Evolutionary conservation across 768 basidiomycete genomes (phyloP), one percentile per base, ranked within the genome.

Genomic region (Clitopilus hobsonii): DNA sequence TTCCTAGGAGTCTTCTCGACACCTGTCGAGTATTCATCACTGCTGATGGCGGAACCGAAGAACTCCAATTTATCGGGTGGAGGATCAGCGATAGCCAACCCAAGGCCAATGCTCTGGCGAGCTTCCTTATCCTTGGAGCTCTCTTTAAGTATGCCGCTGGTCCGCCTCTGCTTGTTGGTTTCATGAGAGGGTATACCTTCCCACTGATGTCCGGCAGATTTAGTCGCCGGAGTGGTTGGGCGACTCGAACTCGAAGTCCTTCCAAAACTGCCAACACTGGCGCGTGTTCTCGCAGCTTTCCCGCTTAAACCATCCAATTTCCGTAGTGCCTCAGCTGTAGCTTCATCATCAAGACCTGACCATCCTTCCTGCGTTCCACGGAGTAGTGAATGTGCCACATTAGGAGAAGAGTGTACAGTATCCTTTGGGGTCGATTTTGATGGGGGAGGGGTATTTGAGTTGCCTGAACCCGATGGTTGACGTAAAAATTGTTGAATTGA

Each of bases 301-400:
- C 87, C 87, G 10, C 82, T 82, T 10, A 97, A 67, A 0, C 96
- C 96, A 63, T 99, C 96, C 23, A 99, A 72, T 71, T 96, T 97
- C 53, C 94, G 83, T 29, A 99, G 76, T 7, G 93, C 92, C 63
- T 96, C 94, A 6, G 84, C 90, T 6, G 96, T 94, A 14, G 88
- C 87, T 62, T 91, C 86, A 65, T 95, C 92, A 62, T 92, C 88
- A 62, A 94, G 78, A 57, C 83, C 89, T 14, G 87, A 87, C 91
- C 91, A 94, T 24, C 92, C 92, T 67, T 92, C 88, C 67, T 94
- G 91, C 5, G 89, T 92, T 10, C 92, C 92, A 60, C 90, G 83
- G 23, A 94, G 79, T 53, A 93, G 73, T 1, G 91, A 92, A 65
- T 94, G 91, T 0, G 89, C 91, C 47, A 94, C 89, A 64, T 80